phyloP scores from a whole-genome alignment of 2,329 filamentous ascomycete genomes.

The Salinomyces thailandicus region DNA sequence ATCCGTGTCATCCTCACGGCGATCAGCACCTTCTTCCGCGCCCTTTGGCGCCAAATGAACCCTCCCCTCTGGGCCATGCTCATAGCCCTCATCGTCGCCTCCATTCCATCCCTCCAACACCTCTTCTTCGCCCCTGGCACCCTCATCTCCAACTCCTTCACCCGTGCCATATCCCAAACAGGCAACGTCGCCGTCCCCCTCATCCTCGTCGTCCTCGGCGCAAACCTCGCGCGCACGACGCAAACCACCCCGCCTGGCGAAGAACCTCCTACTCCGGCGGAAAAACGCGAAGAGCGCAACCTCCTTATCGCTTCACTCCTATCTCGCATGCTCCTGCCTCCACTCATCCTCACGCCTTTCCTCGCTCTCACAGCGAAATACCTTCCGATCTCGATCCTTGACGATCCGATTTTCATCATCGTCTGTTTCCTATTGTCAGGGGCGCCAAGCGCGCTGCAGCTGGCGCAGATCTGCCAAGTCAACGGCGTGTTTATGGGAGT shows the following conservation, averaged over 20 bases:
- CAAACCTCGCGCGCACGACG: constrained; percentile 86
- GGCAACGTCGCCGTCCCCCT: constrained; percentile 88
- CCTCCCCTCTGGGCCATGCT: constrained; percentile 97
- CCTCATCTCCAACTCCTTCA: constrained; percentile 87
- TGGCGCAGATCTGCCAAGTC: constrained; percentile 97
- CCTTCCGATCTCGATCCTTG: constrained; percentile 83
- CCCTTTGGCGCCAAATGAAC: constrained; percentile 93
- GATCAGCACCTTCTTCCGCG: constrained; percentile 46
- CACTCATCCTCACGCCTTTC: constrained; percentile 81
- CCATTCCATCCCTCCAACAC: constrained; percentile 67
- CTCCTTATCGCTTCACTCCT: constrained; percentile 77
- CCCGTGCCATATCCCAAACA: constrained; percentile 72
- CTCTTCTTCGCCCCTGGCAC: constrained; percentile 83
- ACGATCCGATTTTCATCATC: constrained; percentile 95
- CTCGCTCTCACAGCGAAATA: constrained; percentile 82
- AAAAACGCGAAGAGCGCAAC: constrained; percentile 57
- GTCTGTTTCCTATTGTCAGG: constrained; percentile 95
- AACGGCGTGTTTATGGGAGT: constrained; percentile 92
- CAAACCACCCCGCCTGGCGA: constrained; percentile 64
- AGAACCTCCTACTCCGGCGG: constrained; percentile 56
- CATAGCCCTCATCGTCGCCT: constrained; percentile 78
- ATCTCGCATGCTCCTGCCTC: constrained; percentile 86
- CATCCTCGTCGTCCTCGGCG: constrained; percentile 89
- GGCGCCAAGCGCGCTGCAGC: constrained; percentile 82
- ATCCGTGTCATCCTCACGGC: constrained; percentile 42